Evolutionary conservation across 2,329 filamentous ascomycete species (phyloP), one percentile per base, ranked within the genome.

Genomic region (Beauveria sp.): DNA sequence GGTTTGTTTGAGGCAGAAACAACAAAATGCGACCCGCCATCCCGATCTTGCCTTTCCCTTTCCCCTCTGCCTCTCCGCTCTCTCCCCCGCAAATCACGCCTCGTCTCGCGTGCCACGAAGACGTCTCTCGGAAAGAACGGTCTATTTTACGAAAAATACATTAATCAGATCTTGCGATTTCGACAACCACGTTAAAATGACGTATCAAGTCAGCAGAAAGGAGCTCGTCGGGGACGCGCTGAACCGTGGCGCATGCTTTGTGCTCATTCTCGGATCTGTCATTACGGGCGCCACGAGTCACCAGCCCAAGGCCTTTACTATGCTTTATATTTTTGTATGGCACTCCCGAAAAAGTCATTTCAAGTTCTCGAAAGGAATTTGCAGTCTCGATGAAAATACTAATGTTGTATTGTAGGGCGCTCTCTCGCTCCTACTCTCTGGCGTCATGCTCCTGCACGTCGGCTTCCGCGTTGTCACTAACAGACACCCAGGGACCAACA

Each of bases 241-340:
- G 34, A 59, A 59, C 57, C 57, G 57, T 7, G 41, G 26, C 48
- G 48, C n/a, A n/a, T 28, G 47, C 9, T 59, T n/a, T 8, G 48
- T 59, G 7, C 48, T 59, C 3, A 54, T 47, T 8, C n/a, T 59
- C 50, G 57, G 3, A 16, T 46, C 57, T 28, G 50, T 59, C 14
- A 54, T 54, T 3, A 59, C 57, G 3, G 57, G 57, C 28, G 57
- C 57, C 34, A 54, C 57, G n/a, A 59, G 57, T 41, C 57, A 59
- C 48, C 18, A 53, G 28, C 40, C 48, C n/a, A 40, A 59, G 20
- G 57, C 57, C 14, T 59, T 59, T 26, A 59, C 50, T 2, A 59
- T 59, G 57, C 50, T 59, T 18, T 59, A 59, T 41, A 59, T 59
- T 40, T 59, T 59, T 40, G 57, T 59, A 59, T 28, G 57, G 16